Base-by-base conservation (phyloP, 1,139 yeast species). In the Entelexis sorbosivorans region DNA sequence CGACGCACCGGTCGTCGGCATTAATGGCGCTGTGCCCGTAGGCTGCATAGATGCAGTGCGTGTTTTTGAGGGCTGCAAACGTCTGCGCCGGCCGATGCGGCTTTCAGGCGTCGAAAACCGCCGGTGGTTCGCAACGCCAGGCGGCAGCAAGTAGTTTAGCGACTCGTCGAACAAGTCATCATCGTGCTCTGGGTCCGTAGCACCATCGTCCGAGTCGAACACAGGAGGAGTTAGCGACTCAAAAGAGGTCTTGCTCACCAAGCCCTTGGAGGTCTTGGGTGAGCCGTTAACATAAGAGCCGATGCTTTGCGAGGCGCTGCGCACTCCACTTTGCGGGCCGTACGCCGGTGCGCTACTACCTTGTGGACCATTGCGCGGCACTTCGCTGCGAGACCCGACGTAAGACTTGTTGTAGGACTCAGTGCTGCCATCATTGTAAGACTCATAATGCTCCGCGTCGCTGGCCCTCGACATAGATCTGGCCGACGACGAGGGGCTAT, bases 31-130 rank as follows among this genome's bases (percentile, higher is more conserved):
- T 11, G 26, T 17, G 19, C 17, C 22, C 5, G 34, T 16, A 20
- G 53, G 51, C 28, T 36, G 55, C 46, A 52, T 38, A 10, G 55
- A 49, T 1, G 50, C 44, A 16, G 52, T 39, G 16, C 55, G 50
- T 6, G 31, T 19, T 22, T 47, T 49, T 16, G 36, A 33, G 14
- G 32, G n/a, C 14, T 9, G 35, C 11, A 22, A 22, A 6, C 45
- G 44, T 16, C 20, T 14, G 10, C 43, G 31, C 20, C 16, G 31
- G 16, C 13, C 19, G 5, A 38, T 19, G 14, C 46, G 40, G 38
- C 35, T n/a, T 11, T 42, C 38, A 33, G 55, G 55, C 13, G 49
- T 44, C 11, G 55, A 52, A 26, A 47, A 47, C 20, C 55, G 49
- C 17, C 55, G 52, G 16, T 35, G 51, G 5, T 39, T 38, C 42